Base-by-base conservation (phyloP, 768 basidiomycete genomes). In the Ephemerocybe angulata region DNA sequence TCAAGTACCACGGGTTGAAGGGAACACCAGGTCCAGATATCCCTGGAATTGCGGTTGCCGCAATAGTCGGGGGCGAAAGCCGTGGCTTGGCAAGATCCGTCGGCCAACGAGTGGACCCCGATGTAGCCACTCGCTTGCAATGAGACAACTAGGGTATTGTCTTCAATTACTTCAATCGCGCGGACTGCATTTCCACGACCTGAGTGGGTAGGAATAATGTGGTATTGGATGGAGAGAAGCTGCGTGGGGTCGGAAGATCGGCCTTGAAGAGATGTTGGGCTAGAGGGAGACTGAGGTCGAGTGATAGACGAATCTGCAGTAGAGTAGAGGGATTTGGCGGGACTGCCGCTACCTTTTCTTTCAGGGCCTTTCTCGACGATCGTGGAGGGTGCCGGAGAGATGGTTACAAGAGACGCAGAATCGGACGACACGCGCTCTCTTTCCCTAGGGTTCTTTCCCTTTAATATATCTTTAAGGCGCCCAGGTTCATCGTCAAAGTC, bases 401-500 rank as follows among this genome's bases (percentile, higher is more conserved):
- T 43, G 24, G 60, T 44, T 43, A 52, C 58, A 5, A 68, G 60
- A 4, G 65, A 60, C n/a, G 50, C 61, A 3, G 54, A 54, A 12
- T 72, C 70, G 1, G 62, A 59, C 29, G 61, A 27, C 15, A 60
- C 43, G 11, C 65, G 60, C 43, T 65, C 48, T 30, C 48, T 72
- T 17, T 77, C 76, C 55, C 70, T 82, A 17, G 69, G 73, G 30
- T 71, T 70, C 53, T 67, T 78, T 10, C 80, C 82, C 61, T 84
- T 86, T 29, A 93, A 67, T 63, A 93, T 75, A 31, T 84, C 86
- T 64, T 87, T 90, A 57, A 93, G 74, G 60, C 83, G 85, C 52
- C 85, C 86, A 1, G 85, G 76, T 63, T 93, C 90, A 41, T 90
- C 87, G 2, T 92, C 90, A 54, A 84, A 90, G 63, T 93, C 91